Evolutionary conservation across 805 yeast genomes (phyloP), one percentile per base, ranked within the genome.

Genomic region (Zygoascus bituminiphila): DNA sequence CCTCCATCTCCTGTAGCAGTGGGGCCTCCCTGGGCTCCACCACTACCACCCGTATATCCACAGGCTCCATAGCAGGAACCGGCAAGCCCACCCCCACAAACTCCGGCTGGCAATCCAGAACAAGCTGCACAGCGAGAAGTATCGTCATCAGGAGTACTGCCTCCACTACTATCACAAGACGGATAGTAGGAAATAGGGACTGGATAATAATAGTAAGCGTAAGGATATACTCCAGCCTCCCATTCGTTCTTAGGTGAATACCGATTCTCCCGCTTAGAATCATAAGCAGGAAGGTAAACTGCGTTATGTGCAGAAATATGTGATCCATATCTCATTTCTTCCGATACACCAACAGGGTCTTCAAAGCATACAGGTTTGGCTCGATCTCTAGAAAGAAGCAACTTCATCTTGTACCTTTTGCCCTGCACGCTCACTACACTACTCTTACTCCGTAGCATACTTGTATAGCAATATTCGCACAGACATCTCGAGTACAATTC

Each of bases 391-490:
- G 44, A 39, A 7, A 25, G 12, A 7, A 25, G 10, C 12, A 7
- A 12, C 12, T 12, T 25, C 29, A 25, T 8, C 29, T 25, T 25
- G n/a, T n/a, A n/a, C n/a, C n/a, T n/a, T n/a, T n/a, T n/a, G n/a
- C n/a, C n/a, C n/a, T n/a, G n/a, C n/a, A n/a, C n/a, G 7, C 29
- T 12, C 29, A 8, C 29, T 8, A 8, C 12, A 12, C 29, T 25
- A 12, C 12, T 25, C 33, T 38, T 22, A 23, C 23, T 43, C 5
- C 15, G 14, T 10, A 41, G 20, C 6, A 14, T 36, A 8, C 21
- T 8, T 1, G 51, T 46, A 31, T 51, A 47, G 24, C 54, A 51
- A 22, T 51, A 51, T 51, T 51, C 46, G 25, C 54, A 51, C 43
- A 46, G n/a, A 26, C 54, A 51, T 25, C 46, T 48, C 4, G 54